phyloP scores from a whole-genome alignment of 305 asterid genomes.

The Plantago coronopus region DNA sequence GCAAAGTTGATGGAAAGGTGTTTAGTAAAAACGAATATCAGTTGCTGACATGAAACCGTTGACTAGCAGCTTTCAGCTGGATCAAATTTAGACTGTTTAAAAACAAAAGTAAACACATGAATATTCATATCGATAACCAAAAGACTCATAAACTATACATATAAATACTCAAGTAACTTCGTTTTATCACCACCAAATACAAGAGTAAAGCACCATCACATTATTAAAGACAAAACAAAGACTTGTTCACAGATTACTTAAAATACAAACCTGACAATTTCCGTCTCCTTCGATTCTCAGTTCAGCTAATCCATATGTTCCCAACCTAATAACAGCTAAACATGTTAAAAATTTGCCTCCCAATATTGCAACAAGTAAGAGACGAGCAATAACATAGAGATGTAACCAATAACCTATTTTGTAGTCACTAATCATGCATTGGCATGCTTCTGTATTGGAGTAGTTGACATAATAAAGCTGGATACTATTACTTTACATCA shows the following conservation, averaged over 20 bases:
- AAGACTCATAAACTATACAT: background rate
- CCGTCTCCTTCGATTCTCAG: slow-evolving; percentile 93
- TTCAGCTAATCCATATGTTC: slow-evolving; percentile 75
- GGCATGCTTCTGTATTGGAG: too few species aligned
- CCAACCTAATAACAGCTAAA: slow-evolving; percentile 52
- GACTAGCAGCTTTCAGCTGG: background rate
- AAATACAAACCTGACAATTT: slow-evolving; percentile 80
- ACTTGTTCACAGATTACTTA: slow-evolving; percentile 14
- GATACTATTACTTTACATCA: background rate
- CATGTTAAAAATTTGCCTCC: slow-evolving; percentile 26
- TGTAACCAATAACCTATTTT: slow-evolving; percentile 10
- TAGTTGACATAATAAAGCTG: too few species aligned
- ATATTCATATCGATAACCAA: background rate
- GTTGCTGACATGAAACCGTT: background rate
- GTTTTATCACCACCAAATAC: background rate
- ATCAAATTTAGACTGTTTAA: background rate
- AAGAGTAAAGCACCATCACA: slow-evolving; percentile 5
- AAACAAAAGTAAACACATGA: background rate
- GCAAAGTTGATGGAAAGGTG: background rate
- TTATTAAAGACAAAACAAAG: background rate
- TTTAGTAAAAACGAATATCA: background rate
- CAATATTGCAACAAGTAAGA: slow-evolving; percentile 5
- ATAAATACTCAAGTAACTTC: background rate
- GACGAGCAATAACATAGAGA: background rate
- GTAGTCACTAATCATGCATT: background rate